Percentiles rank a stretch among this genome's conserved stretches.
phyloP scores from a whole-genome alignment of 805 yeast species.

The Saturnispora dispora region DNA sequence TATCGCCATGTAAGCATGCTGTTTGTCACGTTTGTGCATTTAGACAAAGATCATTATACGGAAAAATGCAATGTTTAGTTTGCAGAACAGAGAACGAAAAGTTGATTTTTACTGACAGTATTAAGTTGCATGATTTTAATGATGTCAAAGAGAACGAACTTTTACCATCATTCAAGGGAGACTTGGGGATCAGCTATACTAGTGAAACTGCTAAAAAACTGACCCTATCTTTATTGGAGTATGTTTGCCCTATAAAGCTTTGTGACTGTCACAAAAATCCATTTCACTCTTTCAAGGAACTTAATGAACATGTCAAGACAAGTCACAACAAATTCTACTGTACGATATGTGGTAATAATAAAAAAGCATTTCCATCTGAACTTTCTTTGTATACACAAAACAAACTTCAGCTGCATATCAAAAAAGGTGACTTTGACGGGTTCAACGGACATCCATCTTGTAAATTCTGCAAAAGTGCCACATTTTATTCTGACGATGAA shows the following conservation, averaged over 20 bases:
- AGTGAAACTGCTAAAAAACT: constrained; percentile 36
- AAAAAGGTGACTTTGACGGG: constrained; percentile 66
- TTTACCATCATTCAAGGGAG: constrained; percentile 26
- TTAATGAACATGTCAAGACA: constrained; percentile 56
- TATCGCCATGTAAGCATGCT: constrained; percentile 76
- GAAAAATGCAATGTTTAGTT: constrained; percentile 65
- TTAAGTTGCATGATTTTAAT: constrained; percentile 31
- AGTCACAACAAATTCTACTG: constrained; percentile 61
- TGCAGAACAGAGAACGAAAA: constrained; percentile 66
- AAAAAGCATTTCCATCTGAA: constrained; percentile 70
- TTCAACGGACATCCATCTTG: constrained; percentile 88
- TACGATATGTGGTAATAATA: constrained; percentile 66
- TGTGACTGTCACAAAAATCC: constrained; percentile 17
- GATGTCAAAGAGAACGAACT: constrained; percentile 8
- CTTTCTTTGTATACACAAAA: constrained; percentile 50
- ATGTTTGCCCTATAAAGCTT: constrained; percentile 41
- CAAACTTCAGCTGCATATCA: constrained; percentile 61
- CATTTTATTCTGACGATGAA: constrained; percentile 88
- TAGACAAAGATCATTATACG: constrained; percentile 73
- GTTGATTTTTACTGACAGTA: constrained; percentile 49
- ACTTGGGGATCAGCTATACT: constrained; percentile 53
- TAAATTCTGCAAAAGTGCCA: constrained; percentile 59
- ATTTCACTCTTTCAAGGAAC: constrained; percentile 43
- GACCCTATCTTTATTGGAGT: constrained; percentile 44
- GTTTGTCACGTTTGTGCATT: constrained; percentile 79